These are phyloP conservation scores for Pythium periplocum DNA, from an alignment of 352 stramenopile species.

Conservation along the genomic window DNA sequence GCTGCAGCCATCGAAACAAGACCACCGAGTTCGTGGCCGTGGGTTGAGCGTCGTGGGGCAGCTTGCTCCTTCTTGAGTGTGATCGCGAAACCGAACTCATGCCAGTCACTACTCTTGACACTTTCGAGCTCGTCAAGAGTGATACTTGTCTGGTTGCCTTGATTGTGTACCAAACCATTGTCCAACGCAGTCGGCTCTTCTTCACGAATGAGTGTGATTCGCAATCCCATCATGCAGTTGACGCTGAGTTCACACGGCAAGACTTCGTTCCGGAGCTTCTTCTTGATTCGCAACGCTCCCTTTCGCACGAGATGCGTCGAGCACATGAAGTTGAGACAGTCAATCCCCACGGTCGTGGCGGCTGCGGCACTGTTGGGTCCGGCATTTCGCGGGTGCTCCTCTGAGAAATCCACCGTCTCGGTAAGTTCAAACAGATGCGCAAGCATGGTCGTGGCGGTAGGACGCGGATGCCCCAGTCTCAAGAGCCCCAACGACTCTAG, in stretches of 20 bases:
- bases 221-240: conserved; percentile 87
- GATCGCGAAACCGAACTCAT: conserved; percentile 66
- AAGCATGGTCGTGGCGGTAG: conserved; percentile 71
- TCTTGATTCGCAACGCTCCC: conserved; percentile 53
- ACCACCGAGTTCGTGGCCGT: conserved; percentile 5
- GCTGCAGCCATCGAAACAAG: neutral
- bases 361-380: conserved; percentile 24
- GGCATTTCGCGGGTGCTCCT: conserved; percentile 26
- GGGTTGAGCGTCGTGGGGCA: neutral
- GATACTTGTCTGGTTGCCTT: conserved; percentile 60
- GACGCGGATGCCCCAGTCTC: conserved; percentile 59
- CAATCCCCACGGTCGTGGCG: conserved; percentile 62
- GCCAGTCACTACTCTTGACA: conserved; percentile 66
- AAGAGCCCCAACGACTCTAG: conserved; percentile 66
- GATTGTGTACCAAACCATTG: conserved; percentile 46
- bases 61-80: conserved; percentile 51
- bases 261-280: conserved; percentile 79
- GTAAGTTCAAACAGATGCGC: conserved; percentile 82
- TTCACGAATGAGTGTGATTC: conserved; percentile 55
- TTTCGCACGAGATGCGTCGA: conserved; percentile 77
- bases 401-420: conserved; percentile 80
- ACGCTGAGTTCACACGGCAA: conserved; percentile 63
- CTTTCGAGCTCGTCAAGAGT: conserved; percentile 80
- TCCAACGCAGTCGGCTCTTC: conserved; percentile 30
- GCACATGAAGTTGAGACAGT: conserved; percentile 84